Evolutionary conservation across 805 yeast genomes (phyloP).

Genomic region (Lachancea cidri): DNA sequence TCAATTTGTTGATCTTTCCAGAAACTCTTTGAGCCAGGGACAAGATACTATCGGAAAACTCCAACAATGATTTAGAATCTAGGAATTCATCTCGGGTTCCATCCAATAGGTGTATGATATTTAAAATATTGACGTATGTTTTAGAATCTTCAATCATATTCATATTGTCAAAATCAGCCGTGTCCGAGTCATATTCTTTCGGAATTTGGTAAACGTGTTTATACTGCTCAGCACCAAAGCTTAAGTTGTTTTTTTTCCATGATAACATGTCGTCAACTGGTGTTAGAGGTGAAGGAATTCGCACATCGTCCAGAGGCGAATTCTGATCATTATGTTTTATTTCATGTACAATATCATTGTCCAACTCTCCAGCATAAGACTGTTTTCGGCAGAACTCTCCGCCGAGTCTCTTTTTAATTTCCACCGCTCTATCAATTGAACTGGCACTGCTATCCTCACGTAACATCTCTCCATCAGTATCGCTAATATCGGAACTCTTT

Average conservation of each 20-base stretch:
- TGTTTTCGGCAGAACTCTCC: too few species aligned
- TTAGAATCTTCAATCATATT: slow-evolving; percentile 4
- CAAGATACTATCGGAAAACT: slow-evolving; percentile 1
- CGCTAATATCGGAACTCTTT: too few species aligned
- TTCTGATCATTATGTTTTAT: too few species aligned
- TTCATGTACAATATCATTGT: neutral
- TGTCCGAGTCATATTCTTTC: slow-evolving; percentile 2
- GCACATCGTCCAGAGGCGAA: neutral
- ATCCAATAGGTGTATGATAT: slow-evolving; percentile 2
- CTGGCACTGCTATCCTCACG: slow-evolving; percentile 14
- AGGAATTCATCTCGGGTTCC: slow-evolving; percentile 1
- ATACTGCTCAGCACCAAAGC: neutral
- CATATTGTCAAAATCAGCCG: slow-evolving; percentile 2
- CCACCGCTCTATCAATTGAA: slow-evolving; percentile 15
- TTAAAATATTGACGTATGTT: slow-evolving; percentile 5
- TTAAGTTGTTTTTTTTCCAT: slow-evolving; percentile 1
- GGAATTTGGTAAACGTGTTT: slow-evolving; percentile 4
- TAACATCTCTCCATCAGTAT: too few species aligned
- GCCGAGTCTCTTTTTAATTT: slow-evolving; percentile 11
- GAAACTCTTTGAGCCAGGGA: neutral
- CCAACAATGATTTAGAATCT: slow-evolving; percentile 1
- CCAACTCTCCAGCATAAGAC: neutral
- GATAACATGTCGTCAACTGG: slow-evolving; percentile 4
- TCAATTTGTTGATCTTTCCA: neutral
- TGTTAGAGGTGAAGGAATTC: slow-evolving; percentile 5